Evolutionary conservation across 2,329 filamentous ascomycete species (phyloP), one percentile per base, ranked within the genome.

Genomic region (Colletotrichum costaricense): DNA sequence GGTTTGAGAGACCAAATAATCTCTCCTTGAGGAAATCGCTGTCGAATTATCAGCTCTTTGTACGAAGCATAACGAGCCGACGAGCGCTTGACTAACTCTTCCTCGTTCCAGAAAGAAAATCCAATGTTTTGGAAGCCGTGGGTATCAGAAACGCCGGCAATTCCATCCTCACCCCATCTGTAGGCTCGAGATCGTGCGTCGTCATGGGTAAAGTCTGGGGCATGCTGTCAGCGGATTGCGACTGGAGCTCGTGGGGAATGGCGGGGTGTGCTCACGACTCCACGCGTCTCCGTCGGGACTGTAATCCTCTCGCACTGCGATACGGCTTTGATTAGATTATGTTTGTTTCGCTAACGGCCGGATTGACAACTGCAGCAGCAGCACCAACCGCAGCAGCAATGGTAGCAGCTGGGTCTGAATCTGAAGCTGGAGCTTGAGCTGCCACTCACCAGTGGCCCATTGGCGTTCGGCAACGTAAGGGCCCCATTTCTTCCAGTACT

Each of bases 401-500:
- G 57, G 38, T 38, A 33, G 28, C 46, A 54, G 30, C 30, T 35
- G 24, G 63, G 63, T 79, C 46, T 42, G 38, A 8, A 19, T 19
- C 14, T 42, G 38, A 19, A 35, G 35, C 30, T 24, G 11, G 49
- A 56, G 30, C 14, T 42, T 26, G 26, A 49, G 57, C 35, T 54
- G 65, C 72, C 70, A 79, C 90, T 81, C 85, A 93, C 94, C 95
- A 77, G 95, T 98, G 71, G 95, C 95, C 96, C 96, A 98, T 86
- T 98, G 95, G 80, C 95, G 89, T 86, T 98, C 96, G 68, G 95
- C 92, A 78, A 97, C 93, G 80, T 98, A 98, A 28, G 95, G 93
- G 68, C 96, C 96, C 95, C 95, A 98, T 91, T 93, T 95, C 90
- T 98, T 98, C 96, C 96, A 98, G 87, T 98, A 98, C 83, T 94